Evolutionary conservation across 768 basidiomycete genomes (phyloP), one percentile per base, ranked within the genome.

Genomic region (Sistotremastrum suecicum): DNA sequence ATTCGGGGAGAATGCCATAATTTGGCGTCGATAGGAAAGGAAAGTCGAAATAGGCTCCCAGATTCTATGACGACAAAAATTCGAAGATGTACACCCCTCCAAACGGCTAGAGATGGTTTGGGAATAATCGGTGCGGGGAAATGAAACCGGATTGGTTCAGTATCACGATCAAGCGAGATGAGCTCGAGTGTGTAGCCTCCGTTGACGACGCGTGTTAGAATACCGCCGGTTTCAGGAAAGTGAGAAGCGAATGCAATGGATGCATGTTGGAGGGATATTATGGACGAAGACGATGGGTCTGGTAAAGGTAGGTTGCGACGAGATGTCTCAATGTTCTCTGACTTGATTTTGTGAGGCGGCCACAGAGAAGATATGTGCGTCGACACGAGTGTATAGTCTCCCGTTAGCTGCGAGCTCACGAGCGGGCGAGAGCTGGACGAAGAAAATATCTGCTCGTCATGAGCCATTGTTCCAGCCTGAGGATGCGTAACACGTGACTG

Each of bases 181-280:
- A 92, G 73, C 56, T 91, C 85, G 38, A 88, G 61, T 42, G 87
- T 78, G 50, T 77, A 62, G 29, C 80, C 81, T 39, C 72, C 76
- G 50, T 89, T 80, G 45, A 89, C 67, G 40, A 87, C 71, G 49
- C 89, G 80, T 41, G 80, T 61, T 43, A 89, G 71, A 44, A 90
- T 68, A 42, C 80, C 71, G 10, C 83, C 82, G 3, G 78, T 74
- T 35, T 61, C 56, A 9, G 68, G 64, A 4, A 78, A 68, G 51
- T 78, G 69, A 47, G 82, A 66, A 44, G 78, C 52, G 12, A 72
- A 69, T 33, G 81, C 70, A 57, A 70, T 73, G 8, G 72, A 71
- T 40, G 88, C 86, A 67, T 91, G 88, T 60, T 88, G 83, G 7
- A 69, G 60, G 39, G 75, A 76, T 5, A 71, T 63, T 56, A 67